Evolutionary conservation across 345 rosid genomes (phyloP).

Genomic region (Mangifera indica): DNA sequence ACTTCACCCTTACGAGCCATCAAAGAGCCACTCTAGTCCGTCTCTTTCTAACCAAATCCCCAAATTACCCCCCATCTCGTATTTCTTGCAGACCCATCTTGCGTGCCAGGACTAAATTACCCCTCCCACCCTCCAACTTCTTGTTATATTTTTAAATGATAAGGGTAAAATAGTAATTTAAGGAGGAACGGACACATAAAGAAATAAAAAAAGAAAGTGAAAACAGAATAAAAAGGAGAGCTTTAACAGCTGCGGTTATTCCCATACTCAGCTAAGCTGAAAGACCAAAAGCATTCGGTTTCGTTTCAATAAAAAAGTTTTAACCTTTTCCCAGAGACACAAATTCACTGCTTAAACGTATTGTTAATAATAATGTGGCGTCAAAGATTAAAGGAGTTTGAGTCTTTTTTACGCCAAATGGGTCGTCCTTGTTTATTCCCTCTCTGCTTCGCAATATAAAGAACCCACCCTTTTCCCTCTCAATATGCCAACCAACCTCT

Average conservation of each 20-base stretch:
- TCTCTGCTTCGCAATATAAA: constrained; percentile 39
- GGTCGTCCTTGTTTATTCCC: constrained; percentile 38
- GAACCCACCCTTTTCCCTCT: constrained; percentile 34
- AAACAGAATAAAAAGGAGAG: constrained; percentile 11
- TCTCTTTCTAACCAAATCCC: background rate
- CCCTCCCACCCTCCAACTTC: constrained; percentile 16
- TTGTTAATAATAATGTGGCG: constrained; percentile 19
- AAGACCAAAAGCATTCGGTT: constrained; percentile 10
- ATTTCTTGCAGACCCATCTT: background rate
- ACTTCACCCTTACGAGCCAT: constrained; percentile 39
- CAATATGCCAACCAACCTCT: constrained; percentile 5
- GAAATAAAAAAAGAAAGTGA: background rate
- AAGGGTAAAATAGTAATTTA: background rate
- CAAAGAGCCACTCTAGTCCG: background rate
- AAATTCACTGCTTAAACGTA: constrained; percentile 19
- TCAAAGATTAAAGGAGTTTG: constrained; percentile 37
- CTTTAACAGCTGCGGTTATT: constrained; percentile 33
- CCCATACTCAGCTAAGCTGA: constrained; percentile 25
- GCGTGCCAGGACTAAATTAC: constrained; percentile 21
- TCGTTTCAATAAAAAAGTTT: constrained; percentile 15
- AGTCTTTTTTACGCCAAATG: constrained; percentile 73
- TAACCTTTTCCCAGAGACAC: constrained; percentile 27
- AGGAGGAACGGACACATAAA: too few species aligned
- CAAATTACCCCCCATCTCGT: too few species aligned
- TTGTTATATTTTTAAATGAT: background rate